Percentiles rank a stretch among this genome's conserved stretches.
Evolutionary conservation across 2,329 filamentous ascomycete genomes (phyloP).

Genomic region (Fusarium xylarioides): DNA sequence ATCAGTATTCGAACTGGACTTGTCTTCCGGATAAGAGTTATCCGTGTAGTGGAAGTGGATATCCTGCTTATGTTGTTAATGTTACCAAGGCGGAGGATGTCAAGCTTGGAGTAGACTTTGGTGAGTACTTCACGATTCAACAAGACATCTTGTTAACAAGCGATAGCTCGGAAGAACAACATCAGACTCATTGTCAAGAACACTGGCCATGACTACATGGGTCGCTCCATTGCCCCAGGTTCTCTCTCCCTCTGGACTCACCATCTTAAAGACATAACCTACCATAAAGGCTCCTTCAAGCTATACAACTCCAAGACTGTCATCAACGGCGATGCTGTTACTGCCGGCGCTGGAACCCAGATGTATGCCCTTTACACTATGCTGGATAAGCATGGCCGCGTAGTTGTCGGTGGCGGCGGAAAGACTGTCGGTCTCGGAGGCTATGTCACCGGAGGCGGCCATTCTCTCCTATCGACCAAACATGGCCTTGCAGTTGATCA

Average conservation of each 20-base stretch:
- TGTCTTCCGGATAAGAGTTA: conserved; percentile 54
- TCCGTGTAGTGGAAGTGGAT: conserved; percentile 48
- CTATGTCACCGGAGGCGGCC: conserved; percentile 69
- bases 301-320: conserved; percentile 52
- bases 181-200: conserved; percentile 54
- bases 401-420: conserved; percentile 64
- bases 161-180: conserved; percentile 51
- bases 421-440: conserved; percentile 68
- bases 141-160: background rate
- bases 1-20: conserved; percentile 60
- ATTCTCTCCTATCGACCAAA: conserved; percentile 60
- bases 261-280: conserved; percentile 52
- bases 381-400: conserved; percentile 55
- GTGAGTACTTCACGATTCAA: conserved; percentile 28
- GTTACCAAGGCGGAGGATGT: conserved; percentile 47
- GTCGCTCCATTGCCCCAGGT: conserved; percentile 58
- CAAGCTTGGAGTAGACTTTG: conserved; percentile 53
- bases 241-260: conserved; percentile 65
- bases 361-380: conserved; percentile 59
- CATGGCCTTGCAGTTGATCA: conserved; percentile 71
- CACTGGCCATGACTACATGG: conserved; percentile 55
- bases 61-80: conserved; percentile 50
- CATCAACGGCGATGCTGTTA: conserved; percentile 61
- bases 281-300: conserved; percentile 52
- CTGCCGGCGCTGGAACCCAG: conserved; percentile 61